Evolutionary conservation across 148 eudicot genomes (phyloP), one percentile per base, ranked within the genome.

Genomic region (Vaccinium corymbosum): DNA sequence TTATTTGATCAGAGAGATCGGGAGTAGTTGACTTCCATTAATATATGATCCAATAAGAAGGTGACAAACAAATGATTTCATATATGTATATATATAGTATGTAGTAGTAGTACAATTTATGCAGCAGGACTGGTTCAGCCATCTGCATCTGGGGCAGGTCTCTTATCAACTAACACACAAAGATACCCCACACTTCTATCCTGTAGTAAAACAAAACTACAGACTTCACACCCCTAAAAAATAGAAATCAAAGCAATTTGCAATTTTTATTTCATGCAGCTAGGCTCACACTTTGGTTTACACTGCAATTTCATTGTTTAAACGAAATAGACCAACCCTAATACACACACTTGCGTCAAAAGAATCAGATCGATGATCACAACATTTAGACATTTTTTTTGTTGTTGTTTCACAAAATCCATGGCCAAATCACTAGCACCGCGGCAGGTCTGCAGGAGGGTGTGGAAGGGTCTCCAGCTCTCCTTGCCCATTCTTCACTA

Each of bases 401-500:
- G 27, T 42, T 50, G 62, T 83, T 51, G 62, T 83, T 56, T 59
- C 76, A 76, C 62, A 8, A 75, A 6, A 56, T 64, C 74, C 38
- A 25, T 38, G 51, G 12, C 7, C 78, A 12, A 70, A 55, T 81
- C 57, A 32, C 88, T 92, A 92, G 84, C 94, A 92, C 61, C 86
- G 86, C 68, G 92, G 94, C 62, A 80, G 76, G 82, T 91, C 90
- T 22, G 89, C 83, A 0, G 94, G 92, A 80, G 95, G 91, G 52
- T 62, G 91, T 22, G 92, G 95, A 78, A 92, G 93, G 66, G 85
- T 83, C 85, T 92, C 84, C 59, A 73, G 86, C 35, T 83, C 83
- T 25, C 92, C 92, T 87, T 89, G 84, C 68, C 95, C 95, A 82
- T 93, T 86, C 88, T 93, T 93, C 83, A 93, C 93, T 50, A 93